Base-by-base conservation (phyloP, 1,284 basidiomycete genomes). In the Inonotus obliquus region DNA sequence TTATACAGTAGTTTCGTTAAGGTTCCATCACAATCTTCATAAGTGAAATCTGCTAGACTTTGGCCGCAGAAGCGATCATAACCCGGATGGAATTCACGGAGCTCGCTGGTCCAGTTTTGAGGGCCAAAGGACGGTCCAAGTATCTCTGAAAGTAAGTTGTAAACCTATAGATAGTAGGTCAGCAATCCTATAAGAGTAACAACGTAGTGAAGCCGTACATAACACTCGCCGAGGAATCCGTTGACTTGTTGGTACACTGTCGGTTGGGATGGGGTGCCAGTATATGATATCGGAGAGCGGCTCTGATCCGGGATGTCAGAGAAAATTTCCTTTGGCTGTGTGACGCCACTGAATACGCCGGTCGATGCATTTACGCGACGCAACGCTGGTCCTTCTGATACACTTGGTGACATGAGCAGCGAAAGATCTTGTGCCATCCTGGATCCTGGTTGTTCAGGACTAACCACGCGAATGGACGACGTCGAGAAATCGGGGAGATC, bases 81-180 rank as follows among this genome's bases (percentile, higher is more conserved):
- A 11, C 65, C 67, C 0, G 63, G 61, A 11, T 67, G n/a, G 0
- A 4, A 3, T 11, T 55, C 21, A 4, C 67, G 63, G 4, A 68
- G 48, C 27, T 66, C 61, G 53, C 67, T 68, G 19, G 67, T 68
- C 67, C 67, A 68, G 37, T 68, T 65, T 5, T 60, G 38, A 10
- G 60, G 59, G 7, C 63, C 63, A 52, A 68, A 68, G 17, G 59
- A 55, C 14, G 51, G 41, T 3, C 49, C 49, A 27, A 67, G 17
- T 13, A 32, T 32, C 9, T 45, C 44, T 10, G 44, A 10, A 9
- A 68, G 62, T 17, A 51, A 3, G 25, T 58, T 57, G 49, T 62
- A 68, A 4, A 67, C 61, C 65, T 66, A 56, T 5, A 17, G 27
- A 39, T 9, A 35, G 5, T n/a, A 17, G 21, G 17, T 51, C 21